A percentile compares a stretch with the other conserved stretches of the same genome.
Evolutionary conservation across 202 grass and related monocot genomes (phyloP).

Genomic region (Schoenoplectus triqueter): DNA sequence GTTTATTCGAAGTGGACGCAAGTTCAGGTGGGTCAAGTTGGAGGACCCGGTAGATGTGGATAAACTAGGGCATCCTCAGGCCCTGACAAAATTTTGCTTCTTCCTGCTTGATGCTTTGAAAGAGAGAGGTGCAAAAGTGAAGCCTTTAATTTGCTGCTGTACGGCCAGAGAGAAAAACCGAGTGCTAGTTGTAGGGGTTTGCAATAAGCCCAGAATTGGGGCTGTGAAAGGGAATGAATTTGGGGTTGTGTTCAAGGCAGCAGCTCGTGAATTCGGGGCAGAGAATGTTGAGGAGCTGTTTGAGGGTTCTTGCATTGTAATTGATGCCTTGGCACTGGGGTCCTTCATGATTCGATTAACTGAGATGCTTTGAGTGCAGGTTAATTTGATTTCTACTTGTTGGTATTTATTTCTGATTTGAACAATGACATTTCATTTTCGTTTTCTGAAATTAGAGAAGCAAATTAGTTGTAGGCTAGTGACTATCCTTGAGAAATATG

Average conservation of each 20-base stretch:
- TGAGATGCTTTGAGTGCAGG: conserved; percentile 64
- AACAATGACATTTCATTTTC: not conserved
- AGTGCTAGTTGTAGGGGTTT: conserved; percentile 78
- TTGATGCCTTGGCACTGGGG: conserved; percentile 59
- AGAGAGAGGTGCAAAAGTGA: conserved; percentile 85
- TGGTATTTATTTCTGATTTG: conserved; percentile 13
- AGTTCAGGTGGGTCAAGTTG: conserved; percentile 92
- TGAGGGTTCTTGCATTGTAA: conserved; percentile 91
- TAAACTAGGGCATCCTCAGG: conserved; percentile 77
- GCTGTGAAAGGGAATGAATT: conserved; percentile 84
- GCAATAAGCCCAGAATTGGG: conserved; percentile 82
- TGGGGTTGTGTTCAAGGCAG: conserved; percentile 71
- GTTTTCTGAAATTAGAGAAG: conserved; percentile 24
- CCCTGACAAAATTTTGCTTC: conserved; percentile 87
- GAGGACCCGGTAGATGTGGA: conserved; percentile 80
- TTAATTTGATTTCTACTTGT: conserved; percentile 7
- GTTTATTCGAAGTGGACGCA: conserved; percentile 75
- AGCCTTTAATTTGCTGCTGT: conserved; percentile 85
- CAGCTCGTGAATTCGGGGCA: conserved; percentile 62
- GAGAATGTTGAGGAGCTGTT: conserved; percentile 87
- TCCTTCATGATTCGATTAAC: conserved; percentile 84
- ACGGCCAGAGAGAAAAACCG: conserved; percentile 60
- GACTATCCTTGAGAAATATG: not conserved
- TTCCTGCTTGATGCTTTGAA: conserved; percentile 91
- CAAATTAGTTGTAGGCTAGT: conserved; percentile 24